Evolutionary conservation across 2,329 filamentous ascomycete species (phyloP).

Genomic region (Pseudogymnoascus verrucosus): DNA sequence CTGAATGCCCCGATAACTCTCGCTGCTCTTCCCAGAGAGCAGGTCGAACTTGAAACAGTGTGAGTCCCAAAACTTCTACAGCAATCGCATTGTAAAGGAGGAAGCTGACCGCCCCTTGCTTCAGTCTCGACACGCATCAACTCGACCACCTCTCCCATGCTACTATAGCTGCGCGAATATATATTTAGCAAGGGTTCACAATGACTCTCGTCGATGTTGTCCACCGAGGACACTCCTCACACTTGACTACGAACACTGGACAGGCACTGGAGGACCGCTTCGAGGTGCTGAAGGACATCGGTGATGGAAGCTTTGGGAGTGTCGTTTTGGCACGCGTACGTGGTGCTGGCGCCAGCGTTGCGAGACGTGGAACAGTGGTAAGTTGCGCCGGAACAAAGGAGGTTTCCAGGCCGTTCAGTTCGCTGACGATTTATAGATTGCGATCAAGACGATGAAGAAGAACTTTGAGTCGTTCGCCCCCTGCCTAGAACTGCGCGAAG

Average conservation of each 20-base stretch:
- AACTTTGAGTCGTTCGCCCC: constrained; percentile 86
- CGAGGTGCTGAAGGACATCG: constrained; percentile 95
- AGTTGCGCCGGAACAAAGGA: constrained; percentile 11
- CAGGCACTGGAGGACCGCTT: constrained; percentile 84
- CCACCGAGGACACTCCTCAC: constrained; percentile 55
- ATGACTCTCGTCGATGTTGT: constrained; percentile 45
- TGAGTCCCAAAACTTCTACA: constrained; percentile 13
- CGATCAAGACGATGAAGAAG: constrained; percentile 99
- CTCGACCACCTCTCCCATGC: background rate
- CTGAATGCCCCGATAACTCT: constrained; percentile 28
- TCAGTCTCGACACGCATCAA: constrained; percentile 10
- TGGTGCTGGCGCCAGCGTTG: constrained; percentile 79
- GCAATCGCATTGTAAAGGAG: background rate
- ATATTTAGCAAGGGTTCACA: constrained; percentile 8
- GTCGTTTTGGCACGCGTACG: constrained; percentile 87
- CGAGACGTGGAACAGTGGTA: constrained; percentile 87
- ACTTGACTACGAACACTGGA: constrained; percentile 38
- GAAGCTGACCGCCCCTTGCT: background rate
- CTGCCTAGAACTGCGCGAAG: constrained; percentile 89
- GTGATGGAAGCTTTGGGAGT: constrained; percentile 96
- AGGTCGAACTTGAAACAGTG: constrained; percentile 18
- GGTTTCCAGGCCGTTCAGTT: constrained; percentile 12
- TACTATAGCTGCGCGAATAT: background rate
- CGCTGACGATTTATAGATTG: constrained; percentile 53
- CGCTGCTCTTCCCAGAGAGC: constrained; percentile 27